Conservation (phyloP, 441 rosid species). For the Biscutella laevigata region DNA sequence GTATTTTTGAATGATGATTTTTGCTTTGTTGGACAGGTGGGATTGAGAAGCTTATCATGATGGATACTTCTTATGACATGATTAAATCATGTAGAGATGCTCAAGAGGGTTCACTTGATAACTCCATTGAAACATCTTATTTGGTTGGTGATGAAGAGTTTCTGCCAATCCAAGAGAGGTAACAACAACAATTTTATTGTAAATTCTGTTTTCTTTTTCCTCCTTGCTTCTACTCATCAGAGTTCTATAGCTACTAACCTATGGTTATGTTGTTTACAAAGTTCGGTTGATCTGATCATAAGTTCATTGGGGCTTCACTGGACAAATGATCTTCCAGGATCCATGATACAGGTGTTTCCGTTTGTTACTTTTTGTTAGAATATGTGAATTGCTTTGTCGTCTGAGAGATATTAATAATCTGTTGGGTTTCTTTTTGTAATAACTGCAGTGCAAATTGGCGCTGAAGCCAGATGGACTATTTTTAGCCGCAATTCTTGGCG, state of each 20-base stretch:
- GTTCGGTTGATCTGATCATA: slow-evolving; percentile 85
- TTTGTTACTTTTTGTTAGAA: neutral
- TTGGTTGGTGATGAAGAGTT: slow-evolving; percentile 92
- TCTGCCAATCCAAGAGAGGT: slow-evolving; percentile 85
- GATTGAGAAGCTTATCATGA: slow-evolving; percentile 80
- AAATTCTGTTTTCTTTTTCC: neutral
- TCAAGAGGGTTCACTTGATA: slow-evolving; percentile 26
- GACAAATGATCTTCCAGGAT: slow-evolving; percentile 98
- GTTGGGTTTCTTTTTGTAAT: slow-evolving; percentile 24
- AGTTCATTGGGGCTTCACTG: slow-evolving; percentile 96
- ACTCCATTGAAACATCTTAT: slow-evolving; percentile 49
- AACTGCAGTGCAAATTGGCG: slow-evolving; percentile 79
- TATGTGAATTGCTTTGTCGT: slow-evolving; percentile 1
- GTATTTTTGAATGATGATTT: slow-evolving; percentile 1
- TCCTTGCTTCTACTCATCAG: neutral
- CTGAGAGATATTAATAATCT: slow-evolving; percentile 16
- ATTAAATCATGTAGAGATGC: slow-evolving; percentile 56
- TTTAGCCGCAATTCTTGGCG: slow-evolving; percentile 97
- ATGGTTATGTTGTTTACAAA: slow-evolving; percentile 27
- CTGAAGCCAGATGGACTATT: slow-evolving; percentile 98
- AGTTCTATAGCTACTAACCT: neutral
- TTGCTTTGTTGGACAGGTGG: slow-evolving; percentile 43
- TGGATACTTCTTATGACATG: slow-evolving; percentile 90
- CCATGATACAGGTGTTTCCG: slow-evolving; percentile 74
- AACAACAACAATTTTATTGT: neutral